phyloP scores from a whole-genome alignment of 106 monocot species.

The Acorus calamus region DNA sequence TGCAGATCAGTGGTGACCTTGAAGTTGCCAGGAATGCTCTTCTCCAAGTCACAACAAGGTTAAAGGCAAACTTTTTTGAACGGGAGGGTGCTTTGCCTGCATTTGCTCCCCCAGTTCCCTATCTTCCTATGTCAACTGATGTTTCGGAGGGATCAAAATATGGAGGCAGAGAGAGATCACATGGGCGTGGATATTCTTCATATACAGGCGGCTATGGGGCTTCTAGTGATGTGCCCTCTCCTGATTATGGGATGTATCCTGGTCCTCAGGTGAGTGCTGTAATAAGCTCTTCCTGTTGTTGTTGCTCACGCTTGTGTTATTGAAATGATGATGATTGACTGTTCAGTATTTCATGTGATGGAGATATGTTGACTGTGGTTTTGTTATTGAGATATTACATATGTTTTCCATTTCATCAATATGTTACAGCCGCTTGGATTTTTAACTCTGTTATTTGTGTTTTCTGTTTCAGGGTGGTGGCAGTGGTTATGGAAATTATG shows the following conservation, averaged over 20 bases:
- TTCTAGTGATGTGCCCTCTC: constrained; percentile 24
- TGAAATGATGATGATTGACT: too few species aligned
- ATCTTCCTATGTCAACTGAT: constrained; percentile 34
- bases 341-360: too few species aligned
- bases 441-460: neutral
- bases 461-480: constrained; percentile 43
- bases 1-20: constrained; percentile 81
- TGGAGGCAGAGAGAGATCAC: constrained; percentile 42
- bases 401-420: too few species aligned
- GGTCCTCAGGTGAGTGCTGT: constrained; percentile 48
- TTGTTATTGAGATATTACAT: too few species aligned
- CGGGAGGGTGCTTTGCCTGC: constrained; percentile 55
- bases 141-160: constrained; percentile 42
- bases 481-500: constrained; percentile 55
- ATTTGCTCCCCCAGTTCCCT: constrained; percentile 36
- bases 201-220: constrained; percentile 51
- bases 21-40: constrained; percentile 80
- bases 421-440: neutral
- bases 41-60: constrained; percentile 66
- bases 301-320: neutral
- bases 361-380: too few species aligned
- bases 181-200: constrained; percentile 49
- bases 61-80: constrained; percentile 87
- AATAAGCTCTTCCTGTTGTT: neutral
- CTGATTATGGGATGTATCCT: constrained; percentile 59